Evolutionary conservation across 1,284 basidiomycete species (phyloP).

Genomic region (Cryptococcus wingfieldii): DNA sequence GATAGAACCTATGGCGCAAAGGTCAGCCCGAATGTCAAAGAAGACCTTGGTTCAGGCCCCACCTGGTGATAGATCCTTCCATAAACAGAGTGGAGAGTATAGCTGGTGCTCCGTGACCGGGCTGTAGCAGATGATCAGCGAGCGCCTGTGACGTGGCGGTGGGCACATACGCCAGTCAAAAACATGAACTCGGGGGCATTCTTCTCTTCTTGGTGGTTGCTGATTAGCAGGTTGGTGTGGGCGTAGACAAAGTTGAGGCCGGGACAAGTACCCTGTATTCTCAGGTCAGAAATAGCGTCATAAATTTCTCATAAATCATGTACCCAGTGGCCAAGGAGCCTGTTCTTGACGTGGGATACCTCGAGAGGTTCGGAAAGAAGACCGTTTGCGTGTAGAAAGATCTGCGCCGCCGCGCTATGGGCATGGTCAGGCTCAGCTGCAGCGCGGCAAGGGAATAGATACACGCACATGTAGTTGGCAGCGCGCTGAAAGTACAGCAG

Average conservation of each 20-base stretch:
- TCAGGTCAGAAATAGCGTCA: background rate
- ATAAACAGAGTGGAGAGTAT: conserved; percentile 75
- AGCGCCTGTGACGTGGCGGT: background rate
- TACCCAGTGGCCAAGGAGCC: conserved; percentile 58
- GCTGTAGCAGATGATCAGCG: conserved; percentile 47
- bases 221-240: conserved; percentile 69
- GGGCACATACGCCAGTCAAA: conserved; percentile 52
- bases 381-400: conserved; percentile 71
- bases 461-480: conserved; percentile 44
- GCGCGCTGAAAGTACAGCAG: conserved; percentile 49
- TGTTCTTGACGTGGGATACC: conserved; percentile 65
- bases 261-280: conserved; percentile 49
- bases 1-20: conserved; percentile 55
- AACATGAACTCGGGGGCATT: conserved; percentile 56
- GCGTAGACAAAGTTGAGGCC: conserved; percentile 74
- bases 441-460: background rate
- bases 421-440: background rate
- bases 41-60: background rate
- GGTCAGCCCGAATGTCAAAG: background rate
- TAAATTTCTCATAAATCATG: background rate
- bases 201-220: conserved; percentile 49
- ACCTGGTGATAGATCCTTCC: conserved; percentile 65
- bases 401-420: conserved; percentile 49
- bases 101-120: conserved; percentile 74
- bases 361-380: conserved; percentile 59